These are phyloP conservation scores for Paraphoma chrysanthemicola DNA, from an alignment of 2,329 filamentous ascomycete species.

Conservation along the genomic window DNA sequence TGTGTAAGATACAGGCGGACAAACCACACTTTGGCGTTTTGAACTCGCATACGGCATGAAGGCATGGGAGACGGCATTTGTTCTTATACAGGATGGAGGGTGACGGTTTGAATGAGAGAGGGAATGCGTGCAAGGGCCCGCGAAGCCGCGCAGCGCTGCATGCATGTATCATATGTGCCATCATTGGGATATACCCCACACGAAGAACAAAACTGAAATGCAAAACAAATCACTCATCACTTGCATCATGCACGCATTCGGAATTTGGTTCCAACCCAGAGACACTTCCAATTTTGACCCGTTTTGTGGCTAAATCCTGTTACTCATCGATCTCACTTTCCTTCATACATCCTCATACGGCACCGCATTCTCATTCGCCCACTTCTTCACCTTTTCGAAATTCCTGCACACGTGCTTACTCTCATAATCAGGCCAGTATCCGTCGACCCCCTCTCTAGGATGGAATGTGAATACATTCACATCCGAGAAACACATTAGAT, in stretches of 20 bases:
- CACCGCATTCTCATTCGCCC: constrained; percentile 43
- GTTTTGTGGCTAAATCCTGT: too few species aligned
- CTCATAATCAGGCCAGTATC: constrained; percentile 42
- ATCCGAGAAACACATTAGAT: constrained; percentile 45
- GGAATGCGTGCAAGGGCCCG: not conserved
- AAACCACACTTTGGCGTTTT: constrained; percentile 28
- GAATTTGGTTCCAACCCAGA: too few species aligned
- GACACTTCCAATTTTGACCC: too few species aligned
- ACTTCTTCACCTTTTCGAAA: constrained; percentile 42
- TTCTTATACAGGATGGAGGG: not conserved
- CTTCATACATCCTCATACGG: constrained; percentile 30
- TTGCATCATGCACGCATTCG: too few species aligned
- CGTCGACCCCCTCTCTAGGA: constrained; percentile 24
- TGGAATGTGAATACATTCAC: constrained; percentile 46
- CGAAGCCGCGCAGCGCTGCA: not conserved
- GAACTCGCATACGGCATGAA: not conserved
- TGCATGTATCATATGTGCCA: constrained; percentile 29
- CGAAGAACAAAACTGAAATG: not conserved
- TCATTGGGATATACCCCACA: constrained; percentile 14
- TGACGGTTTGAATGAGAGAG: not conserved
- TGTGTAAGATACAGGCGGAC: constrained; percentile 35
- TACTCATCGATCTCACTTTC: too few species aligned
- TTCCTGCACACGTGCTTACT: constrained; percentile 42
- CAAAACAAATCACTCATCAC: too few species aligned
- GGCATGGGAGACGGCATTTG: constrained; percentile 12